Conservation (phyloP, 73 alveolate genomes). For the Tetrahymena thermophila region DNA sequence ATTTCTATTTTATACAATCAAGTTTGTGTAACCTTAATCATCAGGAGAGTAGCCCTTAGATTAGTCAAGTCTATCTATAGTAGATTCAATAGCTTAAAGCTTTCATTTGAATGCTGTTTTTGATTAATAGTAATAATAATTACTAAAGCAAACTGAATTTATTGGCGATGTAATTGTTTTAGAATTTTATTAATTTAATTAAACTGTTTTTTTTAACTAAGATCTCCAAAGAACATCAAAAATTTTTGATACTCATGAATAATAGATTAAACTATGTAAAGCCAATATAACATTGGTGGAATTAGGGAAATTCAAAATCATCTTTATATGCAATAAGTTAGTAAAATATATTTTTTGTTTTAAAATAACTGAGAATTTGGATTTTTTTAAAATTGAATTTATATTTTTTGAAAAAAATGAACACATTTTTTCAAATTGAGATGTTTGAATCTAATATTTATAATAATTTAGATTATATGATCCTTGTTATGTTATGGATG, state of each 20-base stretch:
- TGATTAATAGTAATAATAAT: background rate
- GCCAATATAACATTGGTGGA: background rate
- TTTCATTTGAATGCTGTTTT: background rate
- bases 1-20: background rate
- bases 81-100: background rate
- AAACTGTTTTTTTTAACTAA: background rate
- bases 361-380: too few relatives aligned
- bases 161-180: background rate
- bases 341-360: background rate
- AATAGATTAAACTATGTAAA: background rate
- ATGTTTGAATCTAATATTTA: background rate
- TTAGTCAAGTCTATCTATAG: background rate
- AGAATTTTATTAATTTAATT: background rate
- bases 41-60: background rate
- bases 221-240: background rate
- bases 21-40: background rate
- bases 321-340: background rate
- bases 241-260: background rate
- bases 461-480: background rate
- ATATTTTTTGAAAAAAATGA: too few relatives aligned
- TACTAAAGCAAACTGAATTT: background rate
- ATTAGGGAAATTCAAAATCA: background rate
- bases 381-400: too few relatives aligned
- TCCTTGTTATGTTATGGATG: background rate
- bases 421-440: background rate